Percentiles rank a stretch among this genome's conserved stretches.
Conservation (phyloP, 116 monocot species). For the Papilionanthe hybrid region DNA sequence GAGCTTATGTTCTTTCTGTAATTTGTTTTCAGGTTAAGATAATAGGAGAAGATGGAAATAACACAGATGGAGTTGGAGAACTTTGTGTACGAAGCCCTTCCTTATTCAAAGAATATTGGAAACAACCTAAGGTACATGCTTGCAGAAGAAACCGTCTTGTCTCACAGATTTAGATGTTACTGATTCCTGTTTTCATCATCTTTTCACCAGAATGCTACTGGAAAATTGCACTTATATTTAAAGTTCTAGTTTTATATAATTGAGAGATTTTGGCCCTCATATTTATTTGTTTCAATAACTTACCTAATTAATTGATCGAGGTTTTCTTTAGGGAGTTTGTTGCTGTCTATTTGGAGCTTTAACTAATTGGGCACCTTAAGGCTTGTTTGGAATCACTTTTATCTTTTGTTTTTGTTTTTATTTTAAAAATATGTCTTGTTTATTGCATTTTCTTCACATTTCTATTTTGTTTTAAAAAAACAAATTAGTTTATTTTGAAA, state of each 20-base stretch:
- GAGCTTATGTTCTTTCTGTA: not conserved
- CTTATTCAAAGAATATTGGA: slow-evolving; percentile 97
- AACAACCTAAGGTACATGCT: slow-evolving; percentile 55
- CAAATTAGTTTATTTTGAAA: too few species aligned
- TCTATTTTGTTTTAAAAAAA: too few species aligned
- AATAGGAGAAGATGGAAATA: slow-evolving; percentile 52
- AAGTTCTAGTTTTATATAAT: not conserved
- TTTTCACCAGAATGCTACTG: not conserved
- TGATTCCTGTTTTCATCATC: not conserved
- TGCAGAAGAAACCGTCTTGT: not conserved
- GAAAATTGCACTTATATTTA: not conserved
- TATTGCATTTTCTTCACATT: too few species aligned
- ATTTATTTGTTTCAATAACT: not conserved
- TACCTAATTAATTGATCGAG: not conserved
- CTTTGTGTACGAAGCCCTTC: slow-evolving; percentile 97
- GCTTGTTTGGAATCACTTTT: too few species aligned
- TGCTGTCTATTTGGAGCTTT: not conserved
- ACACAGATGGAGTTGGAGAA: slow-evolving; percentile 52
- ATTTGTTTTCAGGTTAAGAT: slow-evolving; percentile 58
- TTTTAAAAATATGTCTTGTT: too few species aligned
- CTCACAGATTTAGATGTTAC: slow-evolving; percentile 1
- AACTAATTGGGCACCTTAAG: not conserved
- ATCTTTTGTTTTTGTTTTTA: too few species aligned
- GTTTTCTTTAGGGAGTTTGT: not conserved
- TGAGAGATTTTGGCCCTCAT: not conserved